These are phyloP conservation scores for Dissoconium aciculare DNA, from an alignment of 2,329 filamentous ascomycete genomes.

Conservation along the genomic window DNA sequence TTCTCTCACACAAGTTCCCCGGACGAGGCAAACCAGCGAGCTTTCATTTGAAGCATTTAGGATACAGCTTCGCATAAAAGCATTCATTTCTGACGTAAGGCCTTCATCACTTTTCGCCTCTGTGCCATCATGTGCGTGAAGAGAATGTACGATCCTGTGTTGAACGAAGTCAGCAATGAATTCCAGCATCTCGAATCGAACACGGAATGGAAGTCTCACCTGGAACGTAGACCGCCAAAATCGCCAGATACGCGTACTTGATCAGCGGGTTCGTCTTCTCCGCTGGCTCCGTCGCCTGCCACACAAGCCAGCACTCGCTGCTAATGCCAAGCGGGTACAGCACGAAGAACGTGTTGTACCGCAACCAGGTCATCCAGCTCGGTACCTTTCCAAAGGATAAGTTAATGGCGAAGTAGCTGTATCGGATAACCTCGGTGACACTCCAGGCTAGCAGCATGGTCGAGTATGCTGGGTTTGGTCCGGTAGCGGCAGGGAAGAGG, in stretches of 20 bases:
- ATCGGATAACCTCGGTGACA: constrained; percentile 81
- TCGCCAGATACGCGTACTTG: constrained; percentile 45
- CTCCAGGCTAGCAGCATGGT: constrained; percentile 79
- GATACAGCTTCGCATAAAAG: no score
- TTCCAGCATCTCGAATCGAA: constrained; percentile 11
- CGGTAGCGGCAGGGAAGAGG: constrained; percentile 52
- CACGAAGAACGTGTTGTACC: constrained; percentile 83
- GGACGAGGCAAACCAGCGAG: no score
- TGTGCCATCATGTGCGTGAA: constrained; percentile 95
- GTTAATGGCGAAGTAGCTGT: constrained; percentile 74
- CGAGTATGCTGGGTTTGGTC: constrained; percentile 43
- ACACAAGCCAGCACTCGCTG: constrained; percentile 74
- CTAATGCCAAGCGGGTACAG: constrained; percentile 85
- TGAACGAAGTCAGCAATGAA: constrained; percentile 6
- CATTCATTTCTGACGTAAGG: background rate
- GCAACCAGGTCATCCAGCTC: constrained; percentile 55
- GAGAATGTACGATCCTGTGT: constrained; percentile 59
- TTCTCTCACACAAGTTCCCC: no score
- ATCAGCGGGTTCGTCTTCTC: constrained; percentile 35
- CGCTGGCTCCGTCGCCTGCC: constrained; percentile 47
- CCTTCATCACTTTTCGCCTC: constrained; percentile 57
- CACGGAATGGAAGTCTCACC: constrained; percentile 40
- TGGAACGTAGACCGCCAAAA: constrained; percentile 65
- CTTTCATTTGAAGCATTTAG: no score
- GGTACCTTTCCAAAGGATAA: constrained; percentile 46